Base-by-base conservation (phyloP, 495 filamentous ascomycete species). In the Lophiotrema nucula region DNA sequence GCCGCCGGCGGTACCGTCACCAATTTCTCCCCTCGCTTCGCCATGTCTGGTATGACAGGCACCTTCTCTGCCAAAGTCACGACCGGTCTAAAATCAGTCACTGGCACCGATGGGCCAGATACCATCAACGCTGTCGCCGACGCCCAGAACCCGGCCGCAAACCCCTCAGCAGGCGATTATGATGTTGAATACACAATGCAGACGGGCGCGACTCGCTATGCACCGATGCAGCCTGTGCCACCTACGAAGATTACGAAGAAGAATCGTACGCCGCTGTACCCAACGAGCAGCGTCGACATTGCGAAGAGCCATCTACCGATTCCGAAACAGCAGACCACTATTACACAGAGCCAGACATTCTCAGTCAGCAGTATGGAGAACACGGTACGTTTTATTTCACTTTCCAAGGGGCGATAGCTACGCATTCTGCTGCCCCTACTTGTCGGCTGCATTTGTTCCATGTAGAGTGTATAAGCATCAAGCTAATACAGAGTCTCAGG, bases 201-300 rank as follows among this genome's bases (percentile, higher is more conserved):
- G 66, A 80, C 77, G 8, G 88, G 87, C 4, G 56, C 73, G 31
- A 88, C 79, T 3, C 79, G 78, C 68, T 90, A 86, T 71, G 88
- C 88, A 23, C 87, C 87, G 0, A 86, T 88, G 86, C 84, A 86
- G 52, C 80, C 78, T 47, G 75, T 81, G 31, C 86, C 88, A 13
- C 79, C 78, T 11, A 85, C 79, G 16, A 82, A 81, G 42, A 89
- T 90, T 50, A 83, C 81, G 18, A 72, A 68, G 15, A 77, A 81
- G 53, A 74, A 72, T 1, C 68, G 73, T 4, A 80, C 72, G 18
- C 81, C 83, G 22, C 73, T 82, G 53, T 84, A 79, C 63, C 84
- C 87, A 21, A 84, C 86, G 2, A 87, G 81, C 49, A 72, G 77
- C 4, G 83, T 83, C 39, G 68, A 67, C 0, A 76, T 88, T 44